Percentiles rank a stretch among this genome's conserved stretches.
These are phyloP conservation scores for Yamadazyma scolyti DNA, from an alignment of 805 yeast species.

Conservation along the genomic window DNA sequence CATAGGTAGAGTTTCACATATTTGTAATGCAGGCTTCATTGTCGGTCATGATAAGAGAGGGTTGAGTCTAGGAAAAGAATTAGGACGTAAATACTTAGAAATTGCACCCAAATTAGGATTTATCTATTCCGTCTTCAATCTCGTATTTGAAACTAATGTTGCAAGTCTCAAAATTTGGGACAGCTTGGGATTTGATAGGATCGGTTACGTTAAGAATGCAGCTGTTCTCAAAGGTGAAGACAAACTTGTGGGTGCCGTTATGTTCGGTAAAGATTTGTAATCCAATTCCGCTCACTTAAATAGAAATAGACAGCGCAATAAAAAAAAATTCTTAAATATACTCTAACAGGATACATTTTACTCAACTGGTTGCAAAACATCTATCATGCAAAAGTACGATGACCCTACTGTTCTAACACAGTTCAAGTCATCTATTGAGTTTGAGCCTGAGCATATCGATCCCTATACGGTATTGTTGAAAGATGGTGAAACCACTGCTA, in stretches of 20 bases:
- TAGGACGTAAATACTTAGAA: slow-evolving; percentile 63
- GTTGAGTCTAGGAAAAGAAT: slow-evolving; percentile 59
- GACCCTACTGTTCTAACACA: slow-evolving; percentile 3
- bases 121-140: slow-evolving; percentile 78
- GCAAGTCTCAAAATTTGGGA: slow-evolving; percentile 86
- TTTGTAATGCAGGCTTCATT: slow-evolving; percentile 83
- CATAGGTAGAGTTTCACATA: slow-evolving; percentile 78
- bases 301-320: too few relatives aligned
- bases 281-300: too few relatives aligned
- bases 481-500: slow-evolving; percentile 90
- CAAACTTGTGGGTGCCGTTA: slow-evolving; percentile 68
- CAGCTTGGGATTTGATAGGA: slow-evolving; percentile 69
- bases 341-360: slow-evolving; percentile 30
- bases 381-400: slow-evolving; percentile 7
- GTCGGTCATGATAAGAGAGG: slow-evolving; percentile 64
- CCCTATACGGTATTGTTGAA: slow-evolving; percentile 75
- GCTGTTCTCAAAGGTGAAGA: slow-evolving; percentile 65
- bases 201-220: slow-evolving; percentile 72
- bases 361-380: slow-evolving; percentile 4
- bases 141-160: slow-evolving; percentile 76
- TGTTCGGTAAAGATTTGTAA: slow-evolving; percentile 66
- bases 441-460: slow-evolving; percentile 21
- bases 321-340: slow-evolving; percentile 26
- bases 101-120: slow-evolving; percentile 82
- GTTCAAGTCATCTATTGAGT: slow-evolving; percentile 5